phyloP scores from a whole-genome alignment of 108 stramenopile species.

The Conticribra weissflogii region DNA sequence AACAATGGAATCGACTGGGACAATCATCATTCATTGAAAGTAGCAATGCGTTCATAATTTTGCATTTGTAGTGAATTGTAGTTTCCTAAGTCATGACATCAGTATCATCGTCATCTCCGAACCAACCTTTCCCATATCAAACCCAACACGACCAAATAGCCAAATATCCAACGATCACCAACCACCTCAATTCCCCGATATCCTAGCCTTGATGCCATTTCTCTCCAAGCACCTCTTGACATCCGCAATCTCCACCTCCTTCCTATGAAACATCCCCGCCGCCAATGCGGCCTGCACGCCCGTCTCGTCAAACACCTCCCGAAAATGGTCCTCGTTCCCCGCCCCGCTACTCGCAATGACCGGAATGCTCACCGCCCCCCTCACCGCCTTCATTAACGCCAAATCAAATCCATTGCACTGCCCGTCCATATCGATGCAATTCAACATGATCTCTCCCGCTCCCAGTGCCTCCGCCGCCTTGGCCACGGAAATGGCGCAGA shows the following conservation, averaged over 20 bases:
- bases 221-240: conserved; percentile 87
- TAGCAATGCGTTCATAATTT: too few relatives aligned
- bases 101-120: too few relatives aligned
- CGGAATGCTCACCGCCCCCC: conserved; percentile 90
- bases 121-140: too few relatives aligned
- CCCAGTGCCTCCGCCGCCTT: conserved; percentile 87
- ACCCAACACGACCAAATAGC: too few relatives aligned
- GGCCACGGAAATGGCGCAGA: conserved; percentile 93
- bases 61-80: too few relatives aligned
- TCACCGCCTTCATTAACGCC: conserved; percentile 90
- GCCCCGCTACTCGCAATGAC: conserved; percentile 99
- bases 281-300: conserved; percentile 94
- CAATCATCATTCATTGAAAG: too few relatives aligned
- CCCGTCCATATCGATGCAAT: conserved; percentile 99
- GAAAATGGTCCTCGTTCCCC: conserved; percentile 91
- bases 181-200: too few relatives aligned
- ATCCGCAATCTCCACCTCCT: conserved; percentile 91
- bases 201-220: conserved; percentile 70
- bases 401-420: conserved; percentile 96
- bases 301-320: conserved; percentile 89
- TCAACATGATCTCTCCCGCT: conserved; percentile 98
- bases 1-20: too few relatives aligned
- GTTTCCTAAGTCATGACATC: too few relatives aligned
- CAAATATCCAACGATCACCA: too few relatives aligned
- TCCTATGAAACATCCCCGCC: conserved; percentile 98